phyloP scores from a whole-genome alignment of 129 eudicot genomes.

The Flaveria ramosissima region DNA sequence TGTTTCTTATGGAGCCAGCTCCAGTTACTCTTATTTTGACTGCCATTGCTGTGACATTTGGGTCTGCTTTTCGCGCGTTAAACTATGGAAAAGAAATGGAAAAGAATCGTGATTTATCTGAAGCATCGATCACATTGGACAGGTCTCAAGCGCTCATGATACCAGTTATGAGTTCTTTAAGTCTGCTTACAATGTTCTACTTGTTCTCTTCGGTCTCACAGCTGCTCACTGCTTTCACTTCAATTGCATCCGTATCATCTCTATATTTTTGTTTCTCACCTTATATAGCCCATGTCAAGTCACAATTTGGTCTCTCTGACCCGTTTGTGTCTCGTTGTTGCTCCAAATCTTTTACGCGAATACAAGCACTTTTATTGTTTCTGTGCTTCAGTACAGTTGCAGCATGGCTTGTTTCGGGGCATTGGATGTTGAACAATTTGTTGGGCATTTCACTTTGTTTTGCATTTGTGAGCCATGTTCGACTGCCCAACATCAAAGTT shows the following conservation, averaged over 20 bases:
- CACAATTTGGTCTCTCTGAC: constrained; percentile 69
- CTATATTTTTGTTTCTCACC: constrained; percentile 82
- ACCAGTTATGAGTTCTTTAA: constrained; percentile 93
- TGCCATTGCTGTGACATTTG: constrained; percentile 78
- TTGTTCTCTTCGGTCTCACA: constrained; percentile 94
- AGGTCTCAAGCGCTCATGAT: constrained; percentile 95
- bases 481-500: constrained; percentile 93
- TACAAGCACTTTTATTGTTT: constrained; percentile 60
- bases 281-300: constrained; percentile 51
- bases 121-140: constrained; percentile 87
- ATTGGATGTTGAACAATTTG: constrained; percentile 87
- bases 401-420: constrained; percentile 88
- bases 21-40: constrained; percentile 80
- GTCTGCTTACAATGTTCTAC: constrained; percentile 90
- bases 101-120: constrained; percentile 76
- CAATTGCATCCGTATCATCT: constrained; percentile 74
- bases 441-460: constrained; percentile 94
- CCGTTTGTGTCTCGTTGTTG: constrained; percentile 78
- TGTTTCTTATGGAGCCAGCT: constrained; percentile 87
- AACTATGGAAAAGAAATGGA: constrained; percentile 95
- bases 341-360: constrained; percentile 71
- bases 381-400: constrained; percentile 56
- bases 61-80: constrained; percentile 83
- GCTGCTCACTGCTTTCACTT: constrained; percentile 85
- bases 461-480: constrained; percentile 98